Base-by-base conservation (phyloP, 768 basidiomycete species). In the Trametes cubensis region DNA sequence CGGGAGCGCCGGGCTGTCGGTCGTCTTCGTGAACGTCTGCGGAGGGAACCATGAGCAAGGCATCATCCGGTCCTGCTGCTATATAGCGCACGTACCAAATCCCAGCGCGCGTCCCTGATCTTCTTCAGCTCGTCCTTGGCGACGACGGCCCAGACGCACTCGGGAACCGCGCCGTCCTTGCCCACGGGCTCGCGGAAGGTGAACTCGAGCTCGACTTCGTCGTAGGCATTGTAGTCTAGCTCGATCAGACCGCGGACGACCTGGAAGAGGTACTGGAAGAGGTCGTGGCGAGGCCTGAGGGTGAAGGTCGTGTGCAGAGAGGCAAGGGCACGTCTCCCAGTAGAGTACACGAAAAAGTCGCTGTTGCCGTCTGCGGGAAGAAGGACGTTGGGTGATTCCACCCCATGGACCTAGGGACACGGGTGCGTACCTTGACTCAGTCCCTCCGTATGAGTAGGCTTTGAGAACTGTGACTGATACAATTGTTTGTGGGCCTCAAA, bases 291-390 rank as follows among this genome's bases (percentile, higher is more conserved):
- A 62, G 95, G 94, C 47, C 84, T 78, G 63, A 95, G 81, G 47
- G 85, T 79, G 73, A 95, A 82, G 67, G 90, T 81, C 52, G 90
- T 86, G 79, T 96, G 94, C 55, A 95, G 80, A 30, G 89, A 90
- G 26, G 83, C 77, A 58, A 94, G 71, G 66, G 85, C 86, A 61
- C 90, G 88, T 62, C 95, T 80, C 56, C 95, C 95, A 2, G 94
- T 94, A 44, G 92, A 92, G 76, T 90, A 97, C 71, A 82, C 81
- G 78, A 93, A 91, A 71, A 86, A 90, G 76, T 94, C 92, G 3
- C 86, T 81, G 67, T 87, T 79, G 20, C 92, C 92, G 68, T 94
- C 93, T 42, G 38, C 81, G 80, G 14, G 30, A 20, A 15, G 26
- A 13, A 8, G 30, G 49, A 8, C 30, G 11, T 34, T 45, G 53